Evolutionary conservation across 805 yeast species (phyloP).

Genomic region (Spencermartinsiella europaea): DNA sequence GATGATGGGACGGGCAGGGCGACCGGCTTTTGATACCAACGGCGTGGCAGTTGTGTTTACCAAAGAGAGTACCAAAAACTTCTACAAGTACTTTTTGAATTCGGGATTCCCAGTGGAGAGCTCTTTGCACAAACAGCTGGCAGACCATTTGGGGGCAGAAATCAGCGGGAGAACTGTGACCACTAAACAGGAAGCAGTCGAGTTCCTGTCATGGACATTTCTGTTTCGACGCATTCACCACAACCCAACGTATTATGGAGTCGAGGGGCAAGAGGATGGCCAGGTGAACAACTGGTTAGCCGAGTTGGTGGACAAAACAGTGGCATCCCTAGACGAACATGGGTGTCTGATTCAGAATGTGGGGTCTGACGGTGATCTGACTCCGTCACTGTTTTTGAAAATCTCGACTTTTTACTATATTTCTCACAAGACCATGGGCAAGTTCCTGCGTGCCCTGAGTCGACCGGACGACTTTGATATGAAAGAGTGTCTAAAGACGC

Average conservation of each 20-base stretch:
- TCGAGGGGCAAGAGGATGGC: conserved; percentile 53
- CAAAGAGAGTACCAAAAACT: conserved; percentile 66
- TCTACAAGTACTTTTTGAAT: conserved; percentile 72
- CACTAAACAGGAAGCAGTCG: conserved; percentile 64
- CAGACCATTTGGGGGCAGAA: conserved; percentile 77
- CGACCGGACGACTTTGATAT: conserved; percentile 39
- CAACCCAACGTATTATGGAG: conserved; percentile 72
- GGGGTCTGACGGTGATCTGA: conserved; percentile 25
- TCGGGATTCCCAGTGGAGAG: conserved; percentile 82
- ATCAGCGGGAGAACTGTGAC: conserved; percentile 64
- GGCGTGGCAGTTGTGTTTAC: conserved; percentile 76
- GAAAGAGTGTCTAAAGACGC: conserved; percentile 56
- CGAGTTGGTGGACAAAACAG: conserved; percentile 58
- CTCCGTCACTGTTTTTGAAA: conserved; percentile 73
- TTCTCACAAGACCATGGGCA: conserved; percentile 82
- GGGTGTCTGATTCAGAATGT: conserved; percentile 51
- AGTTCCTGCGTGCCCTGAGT: conserved; percentile 50
- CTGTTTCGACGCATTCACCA: conserved; percentile 68
- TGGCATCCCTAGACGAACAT: conserved; percentile 64
- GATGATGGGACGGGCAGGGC: conserved; percentile 84
- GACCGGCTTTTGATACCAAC: conserved; percentile 74
- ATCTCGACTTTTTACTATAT: conserved; percentile 89
- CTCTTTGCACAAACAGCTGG: conserved; percentile 69
- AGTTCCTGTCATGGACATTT: conserved; percentile 73
- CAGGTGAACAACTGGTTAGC: conserved; percentile 43